Base-by-base conservation (phyloP, 768 basidiomycete species). In the Dentipellis sp. region DNA sequence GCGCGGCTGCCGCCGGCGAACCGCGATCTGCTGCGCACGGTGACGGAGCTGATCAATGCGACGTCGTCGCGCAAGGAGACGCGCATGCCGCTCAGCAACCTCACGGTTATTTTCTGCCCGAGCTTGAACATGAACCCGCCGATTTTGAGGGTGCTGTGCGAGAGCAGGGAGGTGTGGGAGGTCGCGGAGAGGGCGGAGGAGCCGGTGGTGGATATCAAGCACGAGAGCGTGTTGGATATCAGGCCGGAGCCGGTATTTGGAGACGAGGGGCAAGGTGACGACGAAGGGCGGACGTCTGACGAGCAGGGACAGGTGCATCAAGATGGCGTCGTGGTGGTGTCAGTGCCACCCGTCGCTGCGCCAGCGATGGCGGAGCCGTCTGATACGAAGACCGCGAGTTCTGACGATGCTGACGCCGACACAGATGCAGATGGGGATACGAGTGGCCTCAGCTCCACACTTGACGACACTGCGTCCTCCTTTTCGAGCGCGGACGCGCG, bases 21-120 rank as follows among this genome's bases (percentile, higher is more conserved):
- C 63, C 79, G 84, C 55, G 92, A 93, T 66, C 75, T 95, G n/a
- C 74, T 94, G 38, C 76, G 80, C 49, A 94, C 91, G 11, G 82
- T 95, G 21, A 79, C 83, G 50, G 84, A 91, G 61, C 75, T 97
- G 38, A 87, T 95, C 60, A 81, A 79, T 46, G 81, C 79, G 45
- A 94, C 91, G 12, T 82, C 89, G 0, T 75, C 73, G 55, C 77
- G 80, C 59, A 78, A 77, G 60, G 80, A 82, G 63, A 97, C 92
- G 37, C 91, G 91, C 71, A 97, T 97, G 94, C 91, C 92, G 2
- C 69, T 97, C 61, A 86, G 86, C 67, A 97, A 97, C 64, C 69
- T 97, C 62, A 73, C 94, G 50, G 73, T 94, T 36, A 86, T 95
- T 51, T 84, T 97, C 66, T 93, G 89, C 59, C 94, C 94, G 7